These are phyloP conservation scores for Suillus discolor DNA, from an alignment of 768 basidiomycete genomes.

Conservation along the genomic window DNA sequence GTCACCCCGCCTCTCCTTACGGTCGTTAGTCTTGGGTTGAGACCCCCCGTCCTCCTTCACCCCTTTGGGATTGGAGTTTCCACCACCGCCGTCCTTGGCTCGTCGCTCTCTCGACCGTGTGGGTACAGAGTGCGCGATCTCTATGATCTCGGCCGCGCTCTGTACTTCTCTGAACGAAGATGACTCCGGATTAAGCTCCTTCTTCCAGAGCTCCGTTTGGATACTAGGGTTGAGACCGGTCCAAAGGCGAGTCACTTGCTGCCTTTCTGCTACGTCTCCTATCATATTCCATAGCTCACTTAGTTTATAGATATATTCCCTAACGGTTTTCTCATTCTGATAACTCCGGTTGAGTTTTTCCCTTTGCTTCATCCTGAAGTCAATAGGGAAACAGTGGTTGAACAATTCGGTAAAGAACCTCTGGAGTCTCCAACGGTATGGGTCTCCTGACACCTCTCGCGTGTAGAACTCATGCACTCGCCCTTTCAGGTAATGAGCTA, in stretches of 20 bases:
- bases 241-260: constrained; percentile 38
- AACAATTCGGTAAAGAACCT: constrained; percentile 38
- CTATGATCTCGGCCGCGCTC: constrained; percentile 30
- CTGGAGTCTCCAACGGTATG: constrained; percentile 27
- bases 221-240: constrained; percentile 28
- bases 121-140: constrained; percentile 27
- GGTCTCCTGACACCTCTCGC: constrained; percentile 27
- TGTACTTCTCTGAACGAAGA: constrained; percentile 29
- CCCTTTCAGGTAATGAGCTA: constrained; percentile 33
- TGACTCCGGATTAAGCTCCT: constrained; percentile 29
- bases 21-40: too few relatives aligned
- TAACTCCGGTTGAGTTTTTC: constrained; percentile 21
- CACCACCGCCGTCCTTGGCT: too few relatives aligned
- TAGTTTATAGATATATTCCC: constrained; percentile 36
- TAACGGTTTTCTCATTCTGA: constrained; percentile 32
- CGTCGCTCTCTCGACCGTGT: too few relatives aligned
- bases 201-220: constrained; percentile 31
- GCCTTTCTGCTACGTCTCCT: constrained; percentile 27
- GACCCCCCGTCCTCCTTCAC: too few relatives aligned
- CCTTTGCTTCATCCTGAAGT: constrained; percentile 24
- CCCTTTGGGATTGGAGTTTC: too few relatives aligned
- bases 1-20: too few relatives aligned
- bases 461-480: constrained; percentile 37
- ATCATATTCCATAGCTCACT: constrained; percentile 37
- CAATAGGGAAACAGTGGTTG: constrained; percentile 39